Evolutionary conservation across 2,329 filamentous ascomycete genomes (phyloP).

Genomic region (Mariannaea elegans): DNA sequence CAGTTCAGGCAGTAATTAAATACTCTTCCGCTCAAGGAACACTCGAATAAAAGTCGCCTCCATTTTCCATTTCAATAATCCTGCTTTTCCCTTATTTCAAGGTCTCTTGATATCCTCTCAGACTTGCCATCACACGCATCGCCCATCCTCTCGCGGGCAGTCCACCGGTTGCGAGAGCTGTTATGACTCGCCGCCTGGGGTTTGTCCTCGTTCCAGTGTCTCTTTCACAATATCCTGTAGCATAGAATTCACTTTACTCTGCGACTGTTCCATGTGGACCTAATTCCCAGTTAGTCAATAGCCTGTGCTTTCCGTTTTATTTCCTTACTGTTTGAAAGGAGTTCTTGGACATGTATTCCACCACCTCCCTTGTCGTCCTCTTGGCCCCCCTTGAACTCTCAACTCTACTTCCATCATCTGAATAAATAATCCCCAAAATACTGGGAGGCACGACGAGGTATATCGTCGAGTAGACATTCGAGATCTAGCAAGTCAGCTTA

Average conservation of each 20-base stretch:
- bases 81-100: too few species aligned
- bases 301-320: background rate
- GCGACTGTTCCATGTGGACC: background rate
- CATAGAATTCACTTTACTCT: background rate
- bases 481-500: background rate
- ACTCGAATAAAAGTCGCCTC: too few species aligned
- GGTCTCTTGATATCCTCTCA: too few species aligned
- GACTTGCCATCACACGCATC: too few species aligned
- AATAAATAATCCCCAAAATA: too few species aligned
- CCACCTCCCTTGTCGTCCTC: background rate
- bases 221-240: conserved; percentile 4
- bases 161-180: background rate
- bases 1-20: too few species aligned
- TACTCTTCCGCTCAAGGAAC: too few species aligned
- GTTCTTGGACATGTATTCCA: conserved; percentile 20
- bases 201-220: background rate
- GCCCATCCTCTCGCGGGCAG: background rate
- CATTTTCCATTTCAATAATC: too few species aligned
- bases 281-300: background rate
- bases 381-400: background rate
- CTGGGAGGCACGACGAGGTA: background rate
- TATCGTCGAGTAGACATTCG: conserved; percentile 16
- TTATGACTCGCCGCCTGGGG: background rate
- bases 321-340: conserved; percentile 10
- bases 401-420: background rate